Evolutionary conservation across 345 rosid genomes (phyloP).

Genomic region (Corchorus capsularis): DNA sequence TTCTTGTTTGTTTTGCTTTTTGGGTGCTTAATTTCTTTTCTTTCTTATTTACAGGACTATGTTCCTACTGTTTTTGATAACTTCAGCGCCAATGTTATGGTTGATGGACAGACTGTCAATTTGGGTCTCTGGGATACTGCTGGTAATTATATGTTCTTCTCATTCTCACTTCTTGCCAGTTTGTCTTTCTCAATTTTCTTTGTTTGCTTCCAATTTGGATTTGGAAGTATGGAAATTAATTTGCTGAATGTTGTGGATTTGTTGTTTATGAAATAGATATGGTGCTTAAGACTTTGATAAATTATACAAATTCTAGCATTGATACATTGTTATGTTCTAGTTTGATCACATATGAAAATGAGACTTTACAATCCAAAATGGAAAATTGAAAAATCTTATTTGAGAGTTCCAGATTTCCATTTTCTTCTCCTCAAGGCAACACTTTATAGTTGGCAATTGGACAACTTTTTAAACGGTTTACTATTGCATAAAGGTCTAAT

Average conservation of each 20-base stretch:
- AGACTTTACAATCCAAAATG: not conserved
- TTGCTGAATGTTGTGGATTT: not conserved
- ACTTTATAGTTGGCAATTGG: not conserved
- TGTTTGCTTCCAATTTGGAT: conserved; percentile 12
- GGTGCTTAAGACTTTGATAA: not conserved
- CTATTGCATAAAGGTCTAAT: not conserved
- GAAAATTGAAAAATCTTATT: conserved; percentile 8
- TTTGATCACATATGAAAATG: not conserved
- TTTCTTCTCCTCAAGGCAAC: not conserved
- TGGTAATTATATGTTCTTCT: conserved; percentile 48
- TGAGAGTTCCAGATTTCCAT: not conserved
- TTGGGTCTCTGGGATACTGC: conserved; percentile 96
- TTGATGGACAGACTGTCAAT: conserved; percentile 80
- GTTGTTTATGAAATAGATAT: conserved; percentile 4
- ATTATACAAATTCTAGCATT: too few relatives aligned
- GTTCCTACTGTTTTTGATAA: conserved; percentile 88
- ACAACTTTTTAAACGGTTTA: not conserved
- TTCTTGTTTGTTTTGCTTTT: conserved; percentile 4
- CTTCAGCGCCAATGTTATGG: conserved; percentile 91
- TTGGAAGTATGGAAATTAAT: not conserved
- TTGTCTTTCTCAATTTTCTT: not conserved
- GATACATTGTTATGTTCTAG: too few relatives aligned
- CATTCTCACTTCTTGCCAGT: conserved; percentile 1
- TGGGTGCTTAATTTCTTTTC: not conserved
- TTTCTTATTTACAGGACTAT: conserved; percentile 47